These are phyloP conservation scores for Linum lewisii DNA, from an alignment of 345 rosid species.

Conservation along the genomic window DNA sequence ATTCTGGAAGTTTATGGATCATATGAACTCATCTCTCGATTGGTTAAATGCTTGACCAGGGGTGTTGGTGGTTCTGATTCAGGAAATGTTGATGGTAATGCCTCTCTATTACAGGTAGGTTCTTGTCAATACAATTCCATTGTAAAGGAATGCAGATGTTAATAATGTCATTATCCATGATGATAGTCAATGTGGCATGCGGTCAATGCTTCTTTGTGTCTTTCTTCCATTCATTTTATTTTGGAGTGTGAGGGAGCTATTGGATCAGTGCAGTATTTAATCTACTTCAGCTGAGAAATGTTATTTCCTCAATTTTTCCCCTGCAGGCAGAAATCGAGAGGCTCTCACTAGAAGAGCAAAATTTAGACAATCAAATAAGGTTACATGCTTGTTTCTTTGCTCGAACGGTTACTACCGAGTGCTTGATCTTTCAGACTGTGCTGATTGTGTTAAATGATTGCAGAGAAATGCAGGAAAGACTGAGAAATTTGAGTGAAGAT, in stretches of 20 bases:
- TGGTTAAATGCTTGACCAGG: conserved; percentile 42
- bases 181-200: background rate
- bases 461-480: conserved; percentile 75
- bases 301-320: background rate
- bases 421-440: conserved; percentile 17
- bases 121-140: conserved; percentile 8
- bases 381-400: conserved; percentile 23
- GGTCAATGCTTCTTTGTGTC: background rate
- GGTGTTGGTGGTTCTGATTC: conserved; percentile 59
- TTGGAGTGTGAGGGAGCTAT: too few species aligned
- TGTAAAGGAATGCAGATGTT: background rate
- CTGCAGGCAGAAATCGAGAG: conserved; percentile 73
- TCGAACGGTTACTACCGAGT: conserved; percentile 10
- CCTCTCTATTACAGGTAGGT: conserved; percentile 60
- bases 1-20: conserved; percentile 7
- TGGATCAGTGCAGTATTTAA: too few species aligned
- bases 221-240: too few species aligned
- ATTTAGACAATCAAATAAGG: conserved; percentile 81
- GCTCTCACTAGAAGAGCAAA: conserved; percentile 56
- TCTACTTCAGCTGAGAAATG: too few species aligned
- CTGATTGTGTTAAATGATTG: conserved; percentile 29
- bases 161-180: background rate
- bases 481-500: conserved; percentile 71
- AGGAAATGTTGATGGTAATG: conserved; percentile 46
- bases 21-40: conserved; percentile 23